Evolutionary conservation across 805 yeast species (phyloP).

Genomic region (Hanseniaspora mollemarum): DNA sequence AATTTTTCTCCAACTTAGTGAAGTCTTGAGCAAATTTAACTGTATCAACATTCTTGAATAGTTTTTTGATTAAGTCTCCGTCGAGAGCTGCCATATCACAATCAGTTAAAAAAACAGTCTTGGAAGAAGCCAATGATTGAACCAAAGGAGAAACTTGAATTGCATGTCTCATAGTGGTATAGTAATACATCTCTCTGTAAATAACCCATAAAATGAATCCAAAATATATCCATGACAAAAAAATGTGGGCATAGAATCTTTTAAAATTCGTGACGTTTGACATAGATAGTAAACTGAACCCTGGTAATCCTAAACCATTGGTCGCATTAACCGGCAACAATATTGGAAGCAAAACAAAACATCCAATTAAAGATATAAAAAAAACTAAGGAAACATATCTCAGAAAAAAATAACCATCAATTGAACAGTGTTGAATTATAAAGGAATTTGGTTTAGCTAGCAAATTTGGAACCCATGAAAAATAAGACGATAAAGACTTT

Average conservation of each 20-base stretch:
- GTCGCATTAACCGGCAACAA: slow-evolving; percentile 66
- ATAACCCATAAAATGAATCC: slow-evolving; percentile 54
- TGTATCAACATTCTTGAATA: slow-evolving; percentile 52
- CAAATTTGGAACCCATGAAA: slow-evolving; percentile 46
- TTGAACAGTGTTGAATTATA: slow-evolving; percentile 56
- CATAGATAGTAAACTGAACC: slow-evolving; percentile 55
- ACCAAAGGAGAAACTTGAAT: slow-evolving; percentile 62
- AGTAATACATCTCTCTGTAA: slow-evolving; percentile 63
- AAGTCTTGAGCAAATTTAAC: slow-evolving; percentile 57
- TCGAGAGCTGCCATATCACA: slow-evolving; percentile 40
- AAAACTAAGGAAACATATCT: slow-evolving; percentile 51
- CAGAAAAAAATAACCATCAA: slow-evolving; percentile 67
- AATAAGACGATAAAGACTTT: slow-evolving; percentile 51
- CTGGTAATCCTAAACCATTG: slow-evolving; percentile 43
- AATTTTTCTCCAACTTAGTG: slow-evolving; percentile 42
- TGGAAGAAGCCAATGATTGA: slow-evolving; percentile 55
- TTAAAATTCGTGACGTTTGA: slow-evolving; percentile 52
- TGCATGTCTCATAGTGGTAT: slow-evolving; percentile 61
- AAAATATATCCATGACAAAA: slow-evolving; percentile 62
- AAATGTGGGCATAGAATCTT: slow-evolving; percentile 63
- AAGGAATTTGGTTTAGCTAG: slow-evolving; percentile 47
- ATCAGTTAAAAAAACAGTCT: slow-evolving; percentile 63
- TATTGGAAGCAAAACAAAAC: slow-evolving; percentile 52
- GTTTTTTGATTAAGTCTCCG: slow-evolving; percentile 41
- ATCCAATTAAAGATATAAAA: slow-evolving; percentile 41